phyloP scores from a whole-genome alignment of 208 protist genomes.

The Zelonia costaricensis region DNA sequence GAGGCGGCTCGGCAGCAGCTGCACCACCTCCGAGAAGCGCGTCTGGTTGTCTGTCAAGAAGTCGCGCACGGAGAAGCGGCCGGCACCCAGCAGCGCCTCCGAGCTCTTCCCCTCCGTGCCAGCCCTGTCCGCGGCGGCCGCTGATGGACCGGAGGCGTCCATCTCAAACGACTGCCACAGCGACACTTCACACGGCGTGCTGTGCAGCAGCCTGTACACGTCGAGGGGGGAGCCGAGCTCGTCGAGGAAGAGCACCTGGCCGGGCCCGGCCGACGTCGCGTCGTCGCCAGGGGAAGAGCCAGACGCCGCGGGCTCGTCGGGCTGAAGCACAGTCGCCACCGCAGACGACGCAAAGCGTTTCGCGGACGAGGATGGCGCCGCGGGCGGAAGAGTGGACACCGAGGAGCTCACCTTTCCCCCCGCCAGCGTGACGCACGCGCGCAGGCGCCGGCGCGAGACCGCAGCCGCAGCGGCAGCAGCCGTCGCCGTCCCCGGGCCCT shows the following conservation, averaged over 20 bases:
- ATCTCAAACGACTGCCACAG: constrained; percentile 33
- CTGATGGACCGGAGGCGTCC: not conserved
- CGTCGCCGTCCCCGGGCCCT: not conserved
- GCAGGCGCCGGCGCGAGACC: constrained; percentile 21
- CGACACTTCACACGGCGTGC: constrained; percentile 25
- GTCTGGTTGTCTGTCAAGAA: constrained; percentile 49
- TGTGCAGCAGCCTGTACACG: constrained; percentile 29
- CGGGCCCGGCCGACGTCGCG: constrained; percentile 3
- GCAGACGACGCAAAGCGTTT: too few relatives aligned
- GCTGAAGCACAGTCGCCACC: too few relatives aligned
- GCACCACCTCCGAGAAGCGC: constrained; percentile 39
- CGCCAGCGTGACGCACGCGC: constrained; percentile 16
- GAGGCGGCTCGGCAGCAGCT: constrained; percentile 31
- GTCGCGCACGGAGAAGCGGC: constrained; percentile 50
- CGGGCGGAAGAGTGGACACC: constrained; percentile 3
- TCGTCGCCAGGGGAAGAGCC: not conserved
- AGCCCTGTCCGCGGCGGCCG: not conserved
- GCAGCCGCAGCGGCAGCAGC: not conserved
- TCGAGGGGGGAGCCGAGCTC: constrained; percentile 28
- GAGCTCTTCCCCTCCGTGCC: constrained; percentile 4
- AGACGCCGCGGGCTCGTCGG: not conserved
- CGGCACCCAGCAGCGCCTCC: constrained; percentile 43
- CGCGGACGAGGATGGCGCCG: not conserved
- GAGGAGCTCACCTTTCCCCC: constrained; percentile 8
- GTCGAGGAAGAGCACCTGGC: constrained; percentile 30